Evolutionary conservation across 805 yeast species (phyloP).

Genomic region (Martiniozyma abietophila): DNA sequence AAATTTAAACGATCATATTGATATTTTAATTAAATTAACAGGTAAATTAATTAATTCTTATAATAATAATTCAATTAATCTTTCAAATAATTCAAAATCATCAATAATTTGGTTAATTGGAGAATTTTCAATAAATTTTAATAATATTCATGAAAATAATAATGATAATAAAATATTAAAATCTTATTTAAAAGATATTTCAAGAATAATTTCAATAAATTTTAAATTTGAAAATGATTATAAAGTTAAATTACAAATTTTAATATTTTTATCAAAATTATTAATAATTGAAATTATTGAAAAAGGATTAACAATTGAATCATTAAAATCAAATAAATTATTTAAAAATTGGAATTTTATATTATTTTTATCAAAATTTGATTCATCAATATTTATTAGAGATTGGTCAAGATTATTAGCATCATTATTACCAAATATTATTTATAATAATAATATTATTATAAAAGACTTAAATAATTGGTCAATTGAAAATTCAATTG

Average conservation of each 20-base stretch:
- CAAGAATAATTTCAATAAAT: constrained; percentile 45
- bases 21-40: constrained; percentile 43
- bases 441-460: constrained; percentile 22
- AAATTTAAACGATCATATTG: constrained; percentile 42
- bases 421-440: constrained; percentile 41
- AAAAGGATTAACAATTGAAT: constrained; percentile 21
- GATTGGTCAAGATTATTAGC: constrained; percentile 74
- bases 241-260: constrained; percentile 57
- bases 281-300: constrained; percentile 45
- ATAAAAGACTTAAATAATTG: constrained; percentile 10
- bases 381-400: constrained; percentile 64
- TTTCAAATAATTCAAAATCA: constrained; percentile 48
- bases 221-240: constrained; percentile 44
- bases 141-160: constrained; percentile 2
- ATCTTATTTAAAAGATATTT: constrained; percentile 62
- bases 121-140: constrained; percentile 43
- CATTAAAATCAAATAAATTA: constrained; percentile 27
- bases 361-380: constrained; percentile 62
- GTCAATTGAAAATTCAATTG: constrained; percentile 15
- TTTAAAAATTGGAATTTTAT: constrained; percentile 51
- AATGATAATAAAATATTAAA: constrained; percentile 6
- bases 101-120: constrained; percentile 89
- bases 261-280: constrained; percentile 67
- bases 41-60: constrained; percentile 18
- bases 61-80: constrained; percentile 7